A percentile compares a stretch with the other conserved stretches of the same genome.
phyloP scores from a whole-genome alignment of 2,329 filamentous ascomycete species.

The Tolypocladium pustulatum region DNA sequence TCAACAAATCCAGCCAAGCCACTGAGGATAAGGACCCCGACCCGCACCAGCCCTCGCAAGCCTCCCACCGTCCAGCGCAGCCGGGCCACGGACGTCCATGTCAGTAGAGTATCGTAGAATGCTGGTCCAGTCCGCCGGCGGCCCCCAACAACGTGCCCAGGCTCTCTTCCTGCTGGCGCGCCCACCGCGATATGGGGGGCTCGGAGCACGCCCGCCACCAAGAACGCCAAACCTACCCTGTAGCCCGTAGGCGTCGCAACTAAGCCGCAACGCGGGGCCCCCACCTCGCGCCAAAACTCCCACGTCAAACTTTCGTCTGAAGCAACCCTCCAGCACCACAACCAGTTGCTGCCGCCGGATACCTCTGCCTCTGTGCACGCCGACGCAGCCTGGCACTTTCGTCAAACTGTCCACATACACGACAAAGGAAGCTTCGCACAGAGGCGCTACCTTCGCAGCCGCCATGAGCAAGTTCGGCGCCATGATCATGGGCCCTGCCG shows the following conservation, averaged over 20 bases:
- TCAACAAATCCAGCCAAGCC: neutral
- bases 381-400: neutral
- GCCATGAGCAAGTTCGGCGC: constrained; percentile 89
- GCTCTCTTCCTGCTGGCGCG: no score
- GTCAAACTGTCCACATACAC: neutral
- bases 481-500: constrained; percentile 92
- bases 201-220: no score
- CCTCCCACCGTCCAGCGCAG: no score
- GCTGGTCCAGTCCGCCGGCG: neutral
- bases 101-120: no score
- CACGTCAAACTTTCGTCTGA: neutral
- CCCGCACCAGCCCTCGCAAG: no score
- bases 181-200: no score
- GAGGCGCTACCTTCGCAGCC: constrained; percentile 3
- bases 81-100: no score
- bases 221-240: neutral
- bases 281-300: neutral
- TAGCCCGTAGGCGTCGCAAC: neutral
- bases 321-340: neutral
- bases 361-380: neutral
- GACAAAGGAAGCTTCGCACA: neutral
- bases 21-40: neutral
- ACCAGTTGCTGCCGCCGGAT: neutral
- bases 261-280: neutral
- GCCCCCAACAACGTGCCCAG: neutral